Base-by-base conservation (phyloP, 345 rosid species). In the Gossypium bickii region DNA sequence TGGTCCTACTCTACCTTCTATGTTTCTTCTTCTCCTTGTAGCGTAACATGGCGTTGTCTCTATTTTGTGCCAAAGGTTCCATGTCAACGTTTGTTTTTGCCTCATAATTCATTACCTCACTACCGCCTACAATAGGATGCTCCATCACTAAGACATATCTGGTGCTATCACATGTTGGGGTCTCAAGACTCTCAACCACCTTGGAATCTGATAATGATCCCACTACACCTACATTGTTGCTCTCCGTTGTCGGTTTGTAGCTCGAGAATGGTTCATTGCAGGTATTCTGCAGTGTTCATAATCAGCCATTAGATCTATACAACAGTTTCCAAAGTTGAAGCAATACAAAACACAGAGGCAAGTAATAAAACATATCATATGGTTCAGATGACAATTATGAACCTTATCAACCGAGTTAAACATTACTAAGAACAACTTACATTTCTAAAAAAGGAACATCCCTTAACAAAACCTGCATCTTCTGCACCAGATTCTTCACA, bases 21-120 rank as follows among this genome's bases (percentile, higher is more conserved):
- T 62, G 87, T 81, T 93, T 93, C 80, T 83, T 93, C 87, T 95
- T 95, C 85, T 95, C 98, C 87, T 90, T 93, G 92, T 95, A 95
- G 15, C 98, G 90, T 47, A 82, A 85, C 98, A 95, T 91, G 51
- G 99, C 99, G 47, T 83, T 75, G 65, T 91, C 99, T 76, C 98
- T 87, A 78, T 88, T 85, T 78, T 90, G 88, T 11, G 92, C 92
- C 62, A 89, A 78, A n/a, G 79, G 80, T 67, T 88, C 89, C 76
- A 83, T 74, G 67, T 89, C 91, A 45, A 85, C 84, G 73, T 78
- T 89, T 25, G 82, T 73, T 56, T 81, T 34, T 56, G 62, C 67
- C 73, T 77, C 63, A 78, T 57, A 57, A 22, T 52, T 53, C 72
- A 49, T 51, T 48, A 60, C 57, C 76, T 89, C 89, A 47, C 77